Conservation (phyloP, 2,329 filamentous ascomycete species). For the Diaporthe vaccinii region DNA sequence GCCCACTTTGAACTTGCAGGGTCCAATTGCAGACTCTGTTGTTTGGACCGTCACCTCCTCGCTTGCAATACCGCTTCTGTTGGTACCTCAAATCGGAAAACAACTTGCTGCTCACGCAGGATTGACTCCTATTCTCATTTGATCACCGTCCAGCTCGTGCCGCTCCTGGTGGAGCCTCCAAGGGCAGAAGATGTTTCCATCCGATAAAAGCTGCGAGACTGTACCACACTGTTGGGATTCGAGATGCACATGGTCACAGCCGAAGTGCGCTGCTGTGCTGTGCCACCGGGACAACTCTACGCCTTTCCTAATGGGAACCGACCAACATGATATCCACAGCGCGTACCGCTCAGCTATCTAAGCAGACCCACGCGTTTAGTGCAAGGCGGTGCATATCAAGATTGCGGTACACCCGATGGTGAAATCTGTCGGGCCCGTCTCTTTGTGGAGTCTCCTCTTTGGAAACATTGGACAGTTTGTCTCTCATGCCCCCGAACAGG, state of each 20-base stretch:
- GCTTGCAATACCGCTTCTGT: not conserved
- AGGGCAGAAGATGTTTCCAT: not conserved
- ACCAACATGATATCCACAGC: constrained; percentile 2
- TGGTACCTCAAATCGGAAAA: constrained; percentile 4
- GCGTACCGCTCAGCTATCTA: constrained; percentile 1
- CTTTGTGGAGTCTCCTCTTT: not conserved
- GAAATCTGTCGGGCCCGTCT: not conserved
- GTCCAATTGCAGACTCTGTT: not conserved
- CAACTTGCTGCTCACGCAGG: not conserved
- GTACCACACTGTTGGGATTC: not conserved
- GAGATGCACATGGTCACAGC: not conserved
- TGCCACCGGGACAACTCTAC: not conserved
- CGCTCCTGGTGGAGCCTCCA: not conserved
- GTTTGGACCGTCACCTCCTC: not conserved
- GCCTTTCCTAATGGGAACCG: not conserved
- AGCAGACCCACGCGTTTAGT: not conserved
- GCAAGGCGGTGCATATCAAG: not conserved
- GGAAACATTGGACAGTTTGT: not conserved
- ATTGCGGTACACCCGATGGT: not conserved
- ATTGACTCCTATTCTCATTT: not conserved
- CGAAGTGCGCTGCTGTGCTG: not conserved
- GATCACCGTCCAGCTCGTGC: not conserved
- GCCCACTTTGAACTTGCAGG: not conserved
- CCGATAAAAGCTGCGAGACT: not conserved
- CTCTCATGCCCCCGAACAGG: not conserved